A percentile compares a stretch with the other conserved stretches of the same genome.
Conservation (phyloP, 805 yeast species). For the Metschnikowia cerradonensis region DNA sequence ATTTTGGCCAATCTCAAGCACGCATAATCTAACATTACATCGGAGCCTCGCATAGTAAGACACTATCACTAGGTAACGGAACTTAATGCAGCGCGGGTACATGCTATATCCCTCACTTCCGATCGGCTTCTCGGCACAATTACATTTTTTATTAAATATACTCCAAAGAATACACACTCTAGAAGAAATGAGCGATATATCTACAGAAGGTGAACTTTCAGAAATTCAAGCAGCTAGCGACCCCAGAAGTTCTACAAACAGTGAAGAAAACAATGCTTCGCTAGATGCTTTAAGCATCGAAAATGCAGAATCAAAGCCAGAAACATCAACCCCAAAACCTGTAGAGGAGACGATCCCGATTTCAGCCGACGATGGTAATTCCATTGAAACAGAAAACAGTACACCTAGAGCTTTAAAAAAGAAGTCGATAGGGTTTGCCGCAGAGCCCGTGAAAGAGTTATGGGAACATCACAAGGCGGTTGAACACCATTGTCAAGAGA, state of each 20-base stretch:
- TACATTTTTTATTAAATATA: background rate
- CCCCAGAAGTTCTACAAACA: background rate
- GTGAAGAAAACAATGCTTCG: background rate
- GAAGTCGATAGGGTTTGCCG: constrained; percentile 36
- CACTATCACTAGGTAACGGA: background rate
- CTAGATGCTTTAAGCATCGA: background rate
- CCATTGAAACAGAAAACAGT: background rate
- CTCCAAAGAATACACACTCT: background rate
- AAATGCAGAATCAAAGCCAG: background rate
- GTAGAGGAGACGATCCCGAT: too few relatives aligned
- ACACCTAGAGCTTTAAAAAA: background rate
- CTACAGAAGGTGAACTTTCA: background rate
- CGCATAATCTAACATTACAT: background rate
- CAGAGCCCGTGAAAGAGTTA: constrained; percentile 33
- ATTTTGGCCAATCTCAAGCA: too few relatives aligned
- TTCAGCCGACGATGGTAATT: background rate
- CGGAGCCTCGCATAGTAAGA: background rate
- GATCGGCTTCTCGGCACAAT: too few relatives aligned
- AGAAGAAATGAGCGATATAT: background rate
- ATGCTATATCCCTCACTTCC: background rate
- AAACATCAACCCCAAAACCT: background rate
- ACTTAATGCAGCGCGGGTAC: constrained; percentile 1
- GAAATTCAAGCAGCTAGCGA: background rate
- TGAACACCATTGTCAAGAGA: constrained; percentile 24
- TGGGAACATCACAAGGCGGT: constrained; percentile 32